Conservation (phyloP, 768 basidiomycete genomes). For the Boletus speciosus region DNA sequence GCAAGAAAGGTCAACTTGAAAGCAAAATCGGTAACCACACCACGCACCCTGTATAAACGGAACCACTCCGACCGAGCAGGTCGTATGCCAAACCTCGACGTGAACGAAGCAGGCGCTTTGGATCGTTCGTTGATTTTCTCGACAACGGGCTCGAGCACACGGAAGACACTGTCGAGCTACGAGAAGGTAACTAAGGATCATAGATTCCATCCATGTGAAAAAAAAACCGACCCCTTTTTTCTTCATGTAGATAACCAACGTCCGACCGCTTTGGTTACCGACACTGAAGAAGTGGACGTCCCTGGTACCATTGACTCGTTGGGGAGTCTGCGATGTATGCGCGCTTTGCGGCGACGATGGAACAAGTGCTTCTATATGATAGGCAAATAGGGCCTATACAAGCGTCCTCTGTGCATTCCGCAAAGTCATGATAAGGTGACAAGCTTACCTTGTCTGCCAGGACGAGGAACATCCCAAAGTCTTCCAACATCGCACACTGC, state of each 20-base stretch:
- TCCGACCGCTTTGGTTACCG: slow-evolving; percentile 81
- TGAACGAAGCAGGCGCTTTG: slow-evolving; percentile 65
- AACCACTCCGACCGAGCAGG: slow-evolving; percentile 92
- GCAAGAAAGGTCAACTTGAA: not conserved
- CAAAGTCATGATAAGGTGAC: not conserved
- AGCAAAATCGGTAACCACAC: not conserved
- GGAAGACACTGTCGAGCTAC: slow-evolving; percentile 87
- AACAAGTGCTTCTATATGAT: slow-evolving; percentile 94
- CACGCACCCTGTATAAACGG: slow-evolving; percentile 71
- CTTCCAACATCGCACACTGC: slow-evolving; percentile 93
- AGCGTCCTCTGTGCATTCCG: not conserved
- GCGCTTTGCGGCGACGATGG: slow-evolving; percentile 74
- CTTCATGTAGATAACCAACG: slow-evolving; percentile 93
- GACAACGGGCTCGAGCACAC: slow-evolving; percentile 94
- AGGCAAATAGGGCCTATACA: slow-evolving; percentile 77
- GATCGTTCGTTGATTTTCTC: slow-evolving; percentile 81
- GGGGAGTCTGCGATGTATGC: slow-evolving; percentile 74
- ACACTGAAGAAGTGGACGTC: slow-evolving; percentile 97
- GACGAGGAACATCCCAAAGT: slow-evolving; percentile 95
- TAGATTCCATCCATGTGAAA: slow-evolving; percentile 2
- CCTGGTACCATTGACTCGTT: slow-evolving; percentile 85
- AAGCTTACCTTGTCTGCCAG: slow-evolving; percentile 77
- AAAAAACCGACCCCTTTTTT: slow-evolving; percentile 67
- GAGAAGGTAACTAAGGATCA: not conserved
- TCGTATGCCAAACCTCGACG: slow-evolving; percentile 73